Conservation (phyloP, 306 rosid species). For the Vigna reflexopilosa region DNA sequence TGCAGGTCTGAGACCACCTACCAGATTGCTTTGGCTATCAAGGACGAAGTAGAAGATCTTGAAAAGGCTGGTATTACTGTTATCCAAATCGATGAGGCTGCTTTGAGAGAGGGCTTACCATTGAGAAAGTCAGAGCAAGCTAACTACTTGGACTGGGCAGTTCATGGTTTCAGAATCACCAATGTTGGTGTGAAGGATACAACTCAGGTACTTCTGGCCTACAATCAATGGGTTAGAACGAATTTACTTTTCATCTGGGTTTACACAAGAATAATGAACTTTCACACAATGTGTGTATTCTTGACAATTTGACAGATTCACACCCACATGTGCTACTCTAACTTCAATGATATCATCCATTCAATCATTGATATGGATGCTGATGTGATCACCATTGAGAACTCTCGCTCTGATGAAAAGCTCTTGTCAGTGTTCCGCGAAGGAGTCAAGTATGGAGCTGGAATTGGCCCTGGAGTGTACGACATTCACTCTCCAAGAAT, state of each 20-base stretch:
- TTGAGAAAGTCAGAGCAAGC: slow-evolving; percentile 90
- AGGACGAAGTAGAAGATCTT: slow-evolving; percentile 94
- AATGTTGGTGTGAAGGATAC: slow-evolving; percentile 77
- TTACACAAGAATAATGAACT: not conserved
- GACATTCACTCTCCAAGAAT: slow-evolving; percentile 97
- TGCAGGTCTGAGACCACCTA: slow-evolving; percentile 80
- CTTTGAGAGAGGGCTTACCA: slow-evolving; percentile 88
- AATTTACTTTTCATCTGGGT: not conserved
- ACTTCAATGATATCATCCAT: slow-evolving; percentile 96
- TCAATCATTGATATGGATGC: slow-evolving; percentile 93
- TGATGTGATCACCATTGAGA: slow-evolving; percentile 94
- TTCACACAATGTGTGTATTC: not conserved
- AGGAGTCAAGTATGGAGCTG: slow-evolving; percentile 95
- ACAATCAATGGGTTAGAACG: not conserved
- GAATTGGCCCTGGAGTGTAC: slow-evolving; percentile 94
- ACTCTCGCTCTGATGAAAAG: slow-evolving; percentile 95
- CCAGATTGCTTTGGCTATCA: slow-evolving; percentile 92
- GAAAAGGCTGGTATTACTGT: slow-evolving; percentile 78
- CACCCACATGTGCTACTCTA: slow-evolving; percentile 97
- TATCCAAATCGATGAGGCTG: slow-evolving; percentile 94
- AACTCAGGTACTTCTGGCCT: slow-evolving; percentile 69
- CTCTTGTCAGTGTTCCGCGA: slow-evolving; percentile 93
- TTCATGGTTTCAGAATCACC: slow-evolving; percentile 91
- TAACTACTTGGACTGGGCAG: slow-evolving; percentile 91
- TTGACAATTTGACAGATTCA: slow-evolving; percentile 65